Evolutionary conservation across 148 eudicot genomes (phyloP), one percentile per base, ranked within the genome.

Genomic region (Dianthus caryophyllus): DNA sequence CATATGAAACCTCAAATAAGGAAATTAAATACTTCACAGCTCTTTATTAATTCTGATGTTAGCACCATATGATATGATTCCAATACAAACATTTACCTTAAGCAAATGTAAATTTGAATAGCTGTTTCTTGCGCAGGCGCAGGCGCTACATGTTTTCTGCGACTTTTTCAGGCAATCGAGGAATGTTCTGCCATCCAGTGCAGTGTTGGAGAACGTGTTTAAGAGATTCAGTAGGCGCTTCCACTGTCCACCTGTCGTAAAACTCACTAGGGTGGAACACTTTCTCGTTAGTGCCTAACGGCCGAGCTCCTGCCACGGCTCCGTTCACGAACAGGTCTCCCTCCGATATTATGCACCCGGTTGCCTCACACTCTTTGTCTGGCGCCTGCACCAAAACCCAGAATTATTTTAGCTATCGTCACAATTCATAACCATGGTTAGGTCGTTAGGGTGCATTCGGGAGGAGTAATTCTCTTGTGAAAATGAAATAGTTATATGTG

Each of bases 141-240:
- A 41, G 44, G 1, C 11, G 44, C 12, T 9, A 27, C 20, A 12
- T 27, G 55, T n/a, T 46, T 17, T 9, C 60, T 41, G 53, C 52
- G 25, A 41, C 59, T 64, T 51, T 43, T 1, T 78, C 71, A 31
- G 64, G 67, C 18, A 73, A 75, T 25, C 77, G 80, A 11, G 85
- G 77, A 65, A 85, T 44, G 36, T 49, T 43, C 74, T 89, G 94
- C 87, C 94, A 93, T 65, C 96, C 98, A 0, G 89, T 71, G 68
- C 81, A 83, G 54, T 83, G 89, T 64, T 79, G 82, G 29, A 89
- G 85, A 73, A 77, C 67, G 24, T 85, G 82, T 54, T 87, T 83
- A 14, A 89, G 82, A 17, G 81, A 82, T 33, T 92, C 86, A 4
- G 80, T 73, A 22, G 98, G 88, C 2, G 91, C 77, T 71, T 85